A percentile compares a stretch with the other conserved stretches of the same genome.
phyloP scores from a whole-genome alignment of 139 green algal species.

The Pleodorina starrii region DNA sequence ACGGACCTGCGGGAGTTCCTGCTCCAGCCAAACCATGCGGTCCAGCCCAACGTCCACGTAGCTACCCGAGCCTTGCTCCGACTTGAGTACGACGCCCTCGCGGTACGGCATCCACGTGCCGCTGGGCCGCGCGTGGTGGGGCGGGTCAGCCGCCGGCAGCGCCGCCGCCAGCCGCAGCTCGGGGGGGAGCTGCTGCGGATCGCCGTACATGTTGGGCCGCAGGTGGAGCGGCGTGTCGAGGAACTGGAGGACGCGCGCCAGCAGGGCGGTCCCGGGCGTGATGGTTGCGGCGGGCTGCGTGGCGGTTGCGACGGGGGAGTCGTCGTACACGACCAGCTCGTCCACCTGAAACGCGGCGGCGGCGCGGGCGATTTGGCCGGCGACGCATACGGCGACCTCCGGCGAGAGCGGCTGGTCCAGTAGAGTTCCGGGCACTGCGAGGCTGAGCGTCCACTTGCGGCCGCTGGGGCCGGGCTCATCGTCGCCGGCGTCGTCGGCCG shows the following conservation, averaged over 20 bases:
- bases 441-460: conserved; percentile 72
- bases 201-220: conserved; percentile 54
- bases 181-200: conserved; percentile 6
- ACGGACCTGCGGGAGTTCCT: conserved; percentile 54
- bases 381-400: conserved; percentile 81
- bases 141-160: conserved; percentile 88
- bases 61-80: conserved; percentile 53
- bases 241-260: conserved; percentile 87
- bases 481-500: not conserved
- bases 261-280: conserved; percentile 70
- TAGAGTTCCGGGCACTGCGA: conserved; percentile 84
- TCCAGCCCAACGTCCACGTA: conserved; percentile 88
- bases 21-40: conserved; percentile 61
- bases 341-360: conserved; percentile 88
- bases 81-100: conserved; percentile 83
- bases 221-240: conserved; percentile 93
- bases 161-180: conserved; percentile 56
- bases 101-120: conserved; percentile 89
- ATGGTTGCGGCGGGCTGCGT: not conserved
- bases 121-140: conserved; percentile 84
- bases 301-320: conserved; percentile 47
- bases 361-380: conserved; percentile 81
- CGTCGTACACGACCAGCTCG: conserved; percentile 88
- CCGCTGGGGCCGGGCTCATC: not conserved
- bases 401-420: conserved; percentile 82